A percentile compares a stretch with the other conserved stretches of the same genome.
Evolutionary conservation across 2,329 filamentous ascomycete genomes (phyloP).

Genomic region (Fusarium sarcochroum): DNA sequence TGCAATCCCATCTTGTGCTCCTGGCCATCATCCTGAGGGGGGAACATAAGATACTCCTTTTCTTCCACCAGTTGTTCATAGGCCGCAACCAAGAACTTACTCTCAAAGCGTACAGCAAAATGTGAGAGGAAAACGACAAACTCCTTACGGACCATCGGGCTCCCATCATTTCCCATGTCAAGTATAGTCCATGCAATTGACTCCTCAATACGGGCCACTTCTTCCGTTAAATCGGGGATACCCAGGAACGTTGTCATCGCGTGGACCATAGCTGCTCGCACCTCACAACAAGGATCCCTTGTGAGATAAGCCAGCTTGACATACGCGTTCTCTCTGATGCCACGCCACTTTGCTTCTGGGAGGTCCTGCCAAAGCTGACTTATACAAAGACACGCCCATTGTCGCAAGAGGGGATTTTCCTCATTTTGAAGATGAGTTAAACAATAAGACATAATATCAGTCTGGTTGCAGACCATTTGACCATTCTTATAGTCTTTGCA

Average conservation of each 20-base stretch:
- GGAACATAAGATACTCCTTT: slow-evolving; percentile 74
- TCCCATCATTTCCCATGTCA: slow-evolving; percentile 93
- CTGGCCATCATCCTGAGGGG: slow-evolving; percentile 68
- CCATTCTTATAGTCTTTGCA: slow-evolving; percentile 95
- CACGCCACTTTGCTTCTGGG: slow-evolving; percentile 94
- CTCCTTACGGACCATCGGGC: slow-evolving; percentile 93
- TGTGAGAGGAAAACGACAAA: slow-evolving; percentile 93
- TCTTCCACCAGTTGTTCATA: slow-evolving; percentile 93
- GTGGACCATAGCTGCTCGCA: slow-evolving; percentile 92
- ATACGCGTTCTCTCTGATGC: slow-evolving; percentile 90
- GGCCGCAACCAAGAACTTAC: slow-evolving; percentile 90
- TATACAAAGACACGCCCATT: slow-evolving; percentile 96
- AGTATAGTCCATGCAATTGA: slow-evolving; percentile 89
- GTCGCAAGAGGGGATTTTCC: slow-evolving; percentile 88
- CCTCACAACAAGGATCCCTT: slow-evolving; percentile 90
- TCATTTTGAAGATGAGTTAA: slow-evolving; percentile 86
- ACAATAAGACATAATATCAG: slow-evolving; percentile 91
- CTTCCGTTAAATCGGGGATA: slow-evolving; percentile 91
- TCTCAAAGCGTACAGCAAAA: slow-evolving; percentile 91
- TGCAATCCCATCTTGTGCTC: slow-evolving; percentile 75
- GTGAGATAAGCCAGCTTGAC: slow-evolving; percentile 84
- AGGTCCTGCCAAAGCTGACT: slow-evolving; percentile 95
- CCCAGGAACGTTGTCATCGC: slow-evolving; percentile 95
- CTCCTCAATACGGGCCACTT: slow-evolving; percentile 92
- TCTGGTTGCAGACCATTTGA: slow-evolving; percentile 90